Base-by-base conservation (phyloP, 2,329 filamentous ascomycete species). In the Calonectria honghensis region DNA sequence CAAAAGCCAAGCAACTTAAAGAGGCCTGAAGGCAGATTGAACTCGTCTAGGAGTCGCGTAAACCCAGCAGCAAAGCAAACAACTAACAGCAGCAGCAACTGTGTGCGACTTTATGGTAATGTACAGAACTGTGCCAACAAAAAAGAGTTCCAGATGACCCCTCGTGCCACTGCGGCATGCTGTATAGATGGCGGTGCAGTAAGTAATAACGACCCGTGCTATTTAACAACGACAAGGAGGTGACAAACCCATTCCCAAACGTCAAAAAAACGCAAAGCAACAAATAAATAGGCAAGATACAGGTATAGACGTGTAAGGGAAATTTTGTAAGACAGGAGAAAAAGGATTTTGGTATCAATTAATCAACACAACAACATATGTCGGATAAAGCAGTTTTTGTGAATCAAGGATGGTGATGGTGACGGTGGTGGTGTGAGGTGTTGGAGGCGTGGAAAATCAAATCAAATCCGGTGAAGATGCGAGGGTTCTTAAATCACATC, bases 401-500 rank as follows among this genome's bases (percentile, higher is more conserved):
- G 73, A 54, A 70, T 71, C 77, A 77, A 77, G 75, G 75, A 45
- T 68, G 57, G 70, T 75, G 57, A 64, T 64, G 64, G 52, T 76
- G 74, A 27, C 68, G 67, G 68, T 52, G 69, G 73, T 78, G 45
- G n/a, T 48, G 20, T 48, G 73, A 74, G 75, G 72, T 75, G 69
- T 69, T 79, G 75, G 75, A 72, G 65, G 39, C 72, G 65, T 61
- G 68, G 74, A 76, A 64, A 75, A 72, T 72, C 75, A 81, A 80
- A 76, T 73, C 76, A 18, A 80, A 77, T 76, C 76, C 74, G 77
- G 79, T 78, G 79, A 85, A 86, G 88, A 83, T 82, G 83, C 79
- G 78, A 81, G 73, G 70, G 66, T 73, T 71, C 63, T 76, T 79
- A 82, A 82, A 90, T 95, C 92, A 97, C 93, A 97, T 95, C 90